Conservation (phyloP, 2,329 filamentous ascomycete species). For the Pyrenophora teres region DNA sequence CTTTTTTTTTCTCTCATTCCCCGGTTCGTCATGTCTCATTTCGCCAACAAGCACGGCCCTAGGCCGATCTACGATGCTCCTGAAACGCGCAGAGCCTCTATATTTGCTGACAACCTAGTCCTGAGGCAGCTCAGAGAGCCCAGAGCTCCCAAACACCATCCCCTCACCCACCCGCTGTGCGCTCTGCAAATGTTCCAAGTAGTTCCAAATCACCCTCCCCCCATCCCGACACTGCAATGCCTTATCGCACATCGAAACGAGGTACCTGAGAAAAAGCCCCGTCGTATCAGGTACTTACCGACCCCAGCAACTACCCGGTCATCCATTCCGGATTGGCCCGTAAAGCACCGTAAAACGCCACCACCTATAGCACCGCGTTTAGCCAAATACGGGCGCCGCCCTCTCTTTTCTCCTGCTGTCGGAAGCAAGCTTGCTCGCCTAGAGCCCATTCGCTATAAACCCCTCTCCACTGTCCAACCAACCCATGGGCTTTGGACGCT, state of each 20-base stretch:
- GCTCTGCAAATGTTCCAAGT: background rate
- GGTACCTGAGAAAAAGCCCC: background rate
- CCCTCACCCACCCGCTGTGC: background rate
- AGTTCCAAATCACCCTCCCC: no score
- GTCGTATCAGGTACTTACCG: background rate
- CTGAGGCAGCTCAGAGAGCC: conserved; percentile 3
- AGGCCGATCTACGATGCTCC: conserved; percentile 5
- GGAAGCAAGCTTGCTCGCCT: background rate
- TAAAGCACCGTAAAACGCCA: conserved; percentile 5
- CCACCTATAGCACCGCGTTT: background rate
- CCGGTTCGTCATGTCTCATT: conserved; percentile 13
- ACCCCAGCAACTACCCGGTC: no score
- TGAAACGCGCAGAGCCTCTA: conserved; percentile 14
- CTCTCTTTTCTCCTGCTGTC: background rate
- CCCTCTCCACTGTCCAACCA: no score
- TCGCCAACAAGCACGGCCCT: conserved; percentile 9
- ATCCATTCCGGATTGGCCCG: no score
- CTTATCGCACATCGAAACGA: conserved; percentile 3
- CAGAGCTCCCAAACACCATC: background rate
- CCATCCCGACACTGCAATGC: conserved; percentile 1
- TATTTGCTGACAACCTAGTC: background rate
- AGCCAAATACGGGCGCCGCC: background rate
- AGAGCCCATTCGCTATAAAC: background rate
- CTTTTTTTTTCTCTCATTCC: background rate
- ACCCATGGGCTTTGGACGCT: no score